Evolutionary conservation across 2,329 filamentous ascomycete species (phyloP).

Genomic region (Talaromyces albobiverticillius): DNA sequence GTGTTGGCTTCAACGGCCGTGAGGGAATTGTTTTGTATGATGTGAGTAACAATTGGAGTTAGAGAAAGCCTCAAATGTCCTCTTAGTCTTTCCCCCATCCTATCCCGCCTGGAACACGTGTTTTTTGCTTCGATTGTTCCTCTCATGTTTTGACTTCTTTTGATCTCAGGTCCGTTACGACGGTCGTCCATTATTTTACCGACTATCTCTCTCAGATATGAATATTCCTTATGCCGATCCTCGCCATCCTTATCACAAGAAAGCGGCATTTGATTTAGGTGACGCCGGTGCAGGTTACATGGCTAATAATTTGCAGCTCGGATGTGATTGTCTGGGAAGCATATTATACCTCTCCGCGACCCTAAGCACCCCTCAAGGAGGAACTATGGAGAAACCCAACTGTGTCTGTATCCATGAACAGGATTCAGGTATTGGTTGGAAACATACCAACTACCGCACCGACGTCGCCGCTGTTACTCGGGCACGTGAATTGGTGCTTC

Average conservation of each 20-base stretch:
- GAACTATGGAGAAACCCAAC: conserved; percentile 53
- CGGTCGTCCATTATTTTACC: conserved; percentile 61
- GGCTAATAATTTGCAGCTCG: conserved; percentile 63
- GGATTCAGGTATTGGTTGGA: conserved; percentile 67
- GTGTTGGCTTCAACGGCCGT: conserved; percentile 65
- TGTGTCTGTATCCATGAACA: conserved; percentile 68
- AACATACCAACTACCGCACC: conserved; percentile 67
- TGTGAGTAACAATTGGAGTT: too few species aligned
- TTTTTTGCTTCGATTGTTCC: too few species aligned
- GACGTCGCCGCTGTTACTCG: conserved; percentile 62
- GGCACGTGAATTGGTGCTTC: conserved; percentile 61
- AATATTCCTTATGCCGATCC: conserved; percentile 49
- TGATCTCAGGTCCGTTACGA: too few species aligned
- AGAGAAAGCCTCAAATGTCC: too few species aligned
- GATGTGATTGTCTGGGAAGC: conserved; percentile 65
- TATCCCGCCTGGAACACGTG: too few species aligned
- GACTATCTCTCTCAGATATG: conserved; percentile 65
- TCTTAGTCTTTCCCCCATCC: too few species aligned
- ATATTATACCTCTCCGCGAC: conserved; percentile 61
- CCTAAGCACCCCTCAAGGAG: conserved; percentile 50
- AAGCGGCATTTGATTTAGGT: conserved; percentile 68
- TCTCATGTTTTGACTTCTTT: too few species aligned
- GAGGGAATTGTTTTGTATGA: conserved; percentile 68
- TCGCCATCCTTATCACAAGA: conserved; percentile 61
- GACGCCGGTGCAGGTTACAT: conserved; percentile 62